Evolutionary conservation across 495 filamentous ascomycete species (phyloP), one percentile per base, ranked within the genome.

Genomic region (Xylaria venustula): DNA sequence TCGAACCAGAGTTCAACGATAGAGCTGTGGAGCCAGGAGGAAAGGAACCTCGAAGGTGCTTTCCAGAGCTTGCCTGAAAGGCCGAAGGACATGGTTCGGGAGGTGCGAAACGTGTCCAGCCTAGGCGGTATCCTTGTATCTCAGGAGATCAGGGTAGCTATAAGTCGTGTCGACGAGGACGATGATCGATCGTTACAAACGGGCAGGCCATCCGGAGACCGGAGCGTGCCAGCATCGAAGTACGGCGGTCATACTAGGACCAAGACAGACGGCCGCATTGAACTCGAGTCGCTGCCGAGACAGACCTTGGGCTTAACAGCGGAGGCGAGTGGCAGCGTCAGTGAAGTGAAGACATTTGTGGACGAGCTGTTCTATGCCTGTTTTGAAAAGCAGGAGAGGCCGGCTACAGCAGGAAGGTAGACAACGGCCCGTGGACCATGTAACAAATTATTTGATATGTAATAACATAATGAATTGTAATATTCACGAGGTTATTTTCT

Each of bases 121-220:
- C 68, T 80, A 23, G 73, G 80, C 7, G 81, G 81, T 47, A 87
- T 85, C 64, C 76, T 83, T 60, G 80, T 84, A 25, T 80, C 75
- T 36, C 81, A 80, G 51, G 80, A 83, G 60, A 78, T 83, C 32
- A 73, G 78, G 17, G 74, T 85, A 17, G 82, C 84, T 58, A 72
- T 83, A 56, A 59, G 55, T 30, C 25, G 76, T 46, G 54, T 56
- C 9, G 63, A 66, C 22, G 66, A 68, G 37, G 20, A 26, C 26
- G 20, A 41, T n/a, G 54, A 50, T 42, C 50, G 37, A 12, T 26
- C 44, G 32, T 52, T 46, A 15, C 26, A 47, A 20, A 1, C 14
- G 12, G 3, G 41, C 14, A 15, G 25, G n/a, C 40, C 40, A 17
- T 34, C 25, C 14, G 26, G 14, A 6, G 54, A 37, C 19, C 42